These are phyloP conservation scores for Leccinum longicurvipes DNA, from an alignment of 768 basidiomycete species.

Conservation along the genomic window DNA sequence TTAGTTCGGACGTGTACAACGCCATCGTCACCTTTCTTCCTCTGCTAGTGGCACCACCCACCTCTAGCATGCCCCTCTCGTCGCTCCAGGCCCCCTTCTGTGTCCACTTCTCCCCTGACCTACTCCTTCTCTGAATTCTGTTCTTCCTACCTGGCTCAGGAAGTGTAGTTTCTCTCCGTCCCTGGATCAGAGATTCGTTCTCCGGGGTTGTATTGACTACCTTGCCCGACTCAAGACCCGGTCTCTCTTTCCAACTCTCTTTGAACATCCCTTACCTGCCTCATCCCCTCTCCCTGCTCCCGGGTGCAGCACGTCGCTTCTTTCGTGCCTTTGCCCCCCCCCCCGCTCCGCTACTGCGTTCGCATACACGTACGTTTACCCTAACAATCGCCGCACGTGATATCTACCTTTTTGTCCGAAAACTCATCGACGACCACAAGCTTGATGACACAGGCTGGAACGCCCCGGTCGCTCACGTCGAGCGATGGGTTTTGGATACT, in stretches of 20 bases:
- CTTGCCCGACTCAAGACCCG: slow-evolving; percentile 12
- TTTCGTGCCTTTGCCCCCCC: not conserved
- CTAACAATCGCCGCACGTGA: not conserved
- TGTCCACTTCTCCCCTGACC: slow-evolving; percentile 9
- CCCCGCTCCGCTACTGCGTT: not conserved
- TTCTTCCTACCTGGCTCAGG: slow-evolving; percentile 34
- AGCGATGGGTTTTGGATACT: not conserved
- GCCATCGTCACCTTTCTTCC: slow-evolving; percentile 45
- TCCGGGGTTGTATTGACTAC: not conserved
- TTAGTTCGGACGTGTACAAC: slow-evolving; percentile 36
- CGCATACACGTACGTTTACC: not conserved
- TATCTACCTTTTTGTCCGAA: not conserved
- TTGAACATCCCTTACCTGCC: slow-evolving; percentile 7
- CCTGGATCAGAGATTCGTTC: not conserved
- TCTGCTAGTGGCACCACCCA: slow-evolving; percentile 34
- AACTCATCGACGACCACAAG: not conserved
- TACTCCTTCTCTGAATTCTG: slow-evolving; percentile 46
- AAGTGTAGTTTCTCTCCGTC: slow-evolving; percentile 12
- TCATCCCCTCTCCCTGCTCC: not conserved
- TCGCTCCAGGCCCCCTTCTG: not conserved
- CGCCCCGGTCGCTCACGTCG: not conserved
- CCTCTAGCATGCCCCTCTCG: not conserved
- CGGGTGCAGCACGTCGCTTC: not conserved
- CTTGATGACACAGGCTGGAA: not conserved
- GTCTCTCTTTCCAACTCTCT: slow-evolving; percentile 15